These are phyloP conservation scores for Iris macrosiphon DNA, from an alignment of 106 monocot genomes.

Conservation along the genomic window DNA sequence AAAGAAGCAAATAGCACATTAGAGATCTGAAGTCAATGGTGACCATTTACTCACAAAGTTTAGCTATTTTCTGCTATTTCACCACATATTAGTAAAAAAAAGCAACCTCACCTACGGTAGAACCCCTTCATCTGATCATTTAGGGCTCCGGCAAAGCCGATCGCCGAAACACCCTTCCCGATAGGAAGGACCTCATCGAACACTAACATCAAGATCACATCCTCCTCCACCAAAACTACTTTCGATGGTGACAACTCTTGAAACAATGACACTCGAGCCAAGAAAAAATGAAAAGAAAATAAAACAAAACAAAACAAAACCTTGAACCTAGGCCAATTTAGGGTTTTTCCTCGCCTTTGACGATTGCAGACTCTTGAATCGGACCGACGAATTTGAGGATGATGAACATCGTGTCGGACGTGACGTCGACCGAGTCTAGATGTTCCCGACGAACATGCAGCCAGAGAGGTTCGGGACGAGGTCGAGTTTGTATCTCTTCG, in stretches of 20 bases:
- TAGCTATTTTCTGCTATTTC: no score
- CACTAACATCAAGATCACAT: conserved; percentile 71
- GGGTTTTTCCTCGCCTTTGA: conserved; percentile 6
- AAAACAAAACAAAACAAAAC: background rate
- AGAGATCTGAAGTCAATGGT: no score
- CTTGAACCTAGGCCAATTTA: background rate
- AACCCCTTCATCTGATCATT: conserved; percentile 96
- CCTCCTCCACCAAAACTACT: conserved; percentile 40
- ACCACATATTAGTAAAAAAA: background rate
- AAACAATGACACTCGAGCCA: no score
- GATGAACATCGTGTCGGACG: conserved; percentile 51
- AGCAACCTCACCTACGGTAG: conserved; percentile 70
- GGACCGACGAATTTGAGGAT: conserved; percentile 82
- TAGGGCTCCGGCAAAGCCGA: conserved; percentile 57
- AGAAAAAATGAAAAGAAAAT: no score
- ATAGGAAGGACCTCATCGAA: conserved; percentile 52
- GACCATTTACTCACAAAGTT: no score
- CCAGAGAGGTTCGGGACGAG: conserved; percentile 57
- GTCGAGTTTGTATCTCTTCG: conserved; percentile 51
- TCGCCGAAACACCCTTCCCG: conserved; percentile 43
- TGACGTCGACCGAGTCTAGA: conserved; percentile 47
- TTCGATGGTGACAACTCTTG: conserved; percentile 49
- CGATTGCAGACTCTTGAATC: conserved; percentile 16
- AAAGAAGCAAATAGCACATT: background rate
- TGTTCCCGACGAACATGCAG: conserved; percentile 66